phyloP scores from a whole-genome alignment of 108 stramenopile species.

The Aurantiochytrium sp. region DNA sequence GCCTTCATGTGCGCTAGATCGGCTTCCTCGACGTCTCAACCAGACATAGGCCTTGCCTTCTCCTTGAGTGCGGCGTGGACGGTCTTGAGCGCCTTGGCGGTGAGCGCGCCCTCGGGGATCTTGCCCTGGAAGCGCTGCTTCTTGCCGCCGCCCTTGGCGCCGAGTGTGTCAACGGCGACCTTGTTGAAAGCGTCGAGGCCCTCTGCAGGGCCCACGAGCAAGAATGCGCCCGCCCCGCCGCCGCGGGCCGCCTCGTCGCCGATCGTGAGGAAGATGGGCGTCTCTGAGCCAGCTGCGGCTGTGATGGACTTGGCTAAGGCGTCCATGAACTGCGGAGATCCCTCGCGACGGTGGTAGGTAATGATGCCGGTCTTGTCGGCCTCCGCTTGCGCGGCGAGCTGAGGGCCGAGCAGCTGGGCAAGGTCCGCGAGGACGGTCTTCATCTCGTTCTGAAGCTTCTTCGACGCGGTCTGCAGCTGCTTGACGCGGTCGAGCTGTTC shows the following conservation, averaged over 20 bases:
- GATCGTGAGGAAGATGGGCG: background rate
- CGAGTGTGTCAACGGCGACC: background rate
- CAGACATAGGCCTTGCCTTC: background rate
- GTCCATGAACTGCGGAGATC: background rate
- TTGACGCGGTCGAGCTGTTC: background rate
- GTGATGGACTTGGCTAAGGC: background rate
- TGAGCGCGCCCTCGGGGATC: background rate
- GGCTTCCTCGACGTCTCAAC: too few species aligned
- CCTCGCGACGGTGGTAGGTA: background rate
- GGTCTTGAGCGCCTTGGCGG: background rate
- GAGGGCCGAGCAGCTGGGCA: background rate
- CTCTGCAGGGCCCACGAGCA: background rate
- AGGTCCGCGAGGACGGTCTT: background rate
- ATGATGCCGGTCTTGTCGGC: background rate
- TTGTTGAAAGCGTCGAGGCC: conserved; percentile 1
- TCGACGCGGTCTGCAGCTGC: background rate
- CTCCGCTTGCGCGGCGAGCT: background rate
- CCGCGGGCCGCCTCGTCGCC: background rate
- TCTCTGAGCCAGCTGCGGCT: background rate
- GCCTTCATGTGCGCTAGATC: too few species aligned
- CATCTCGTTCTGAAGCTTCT: background rate
- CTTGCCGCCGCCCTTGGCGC: background rate
- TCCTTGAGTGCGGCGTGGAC: background rate
- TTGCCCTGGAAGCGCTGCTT: background rate
- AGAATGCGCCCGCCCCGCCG: background rate